A percentile compares a stretch with the other conserved stretches of the same genome.
phyloP scores from a whole-genome alignment of 1,284 basidiomycete species.

The Tylopilus sp. region DNA sequence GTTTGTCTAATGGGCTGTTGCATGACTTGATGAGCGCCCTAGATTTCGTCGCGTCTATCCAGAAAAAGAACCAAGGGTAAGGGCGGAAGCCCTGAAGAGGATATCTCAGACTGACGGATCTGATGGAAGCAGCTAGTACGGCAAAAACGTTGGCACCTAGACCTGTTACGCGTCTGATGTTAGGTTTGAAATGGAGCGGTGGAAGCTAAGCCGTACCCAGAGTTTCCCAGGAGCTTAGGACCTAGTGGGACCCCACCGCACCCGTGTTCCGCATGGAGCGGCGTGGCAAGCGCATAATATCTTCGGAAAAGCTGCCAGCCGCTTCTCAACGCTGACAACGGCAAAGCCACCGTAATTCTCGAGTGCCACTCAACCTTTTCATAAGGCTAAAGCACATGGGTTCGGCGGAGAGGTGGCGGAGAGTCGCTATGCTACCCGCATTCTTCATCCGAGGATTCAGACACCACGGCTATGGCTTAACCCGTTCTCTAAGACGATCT shows the following conservation, averaged over 20 bases:
- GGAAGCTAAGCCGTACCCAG: neutral
- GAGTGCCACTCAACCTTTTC: no score
- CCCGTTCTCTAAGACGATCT: conserved; percentile 20
- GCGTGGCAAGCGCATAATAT: neutral
- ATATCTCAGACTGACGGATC: neutral
- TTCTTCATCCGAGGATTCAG: neutral
- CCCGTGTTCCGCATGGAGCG: neutral
- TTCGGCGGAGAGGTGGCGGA: conserved; percentile 6
- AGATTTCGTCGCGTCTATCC: neutral
- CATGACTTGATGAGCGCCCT: neutral
- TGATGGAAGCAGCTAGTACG: neutral
- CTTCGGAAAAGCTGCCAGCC: neutral
- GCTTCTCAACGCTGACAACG: conserved; percentile 5
- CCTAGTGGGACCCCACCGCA: neutral
- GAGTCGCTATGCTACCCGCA: neutral
- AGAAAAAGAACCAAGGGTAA: neutral
- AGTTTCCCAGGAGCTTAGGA: conserved; percentile 7
- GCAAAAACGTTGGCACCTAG: neutral
- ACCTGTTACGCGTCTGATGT: conserved; percentile 11
- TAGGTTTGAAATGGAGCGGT: neutral
- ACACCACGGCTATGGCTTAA: conserved; percentile 8
- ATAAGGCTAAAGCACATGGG: neutral
- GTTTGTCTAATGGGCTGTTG: conserved; percentile 1
- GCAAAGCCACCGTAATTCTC: neutral
- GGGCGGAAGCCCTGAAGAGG: neutral